Evolutionary conservation across 371 early-diverging fungal genomes (phyloP), one percentile per base, ranked within the genome.

Genomic region (Cokeromyces recurvatus): DNA sequence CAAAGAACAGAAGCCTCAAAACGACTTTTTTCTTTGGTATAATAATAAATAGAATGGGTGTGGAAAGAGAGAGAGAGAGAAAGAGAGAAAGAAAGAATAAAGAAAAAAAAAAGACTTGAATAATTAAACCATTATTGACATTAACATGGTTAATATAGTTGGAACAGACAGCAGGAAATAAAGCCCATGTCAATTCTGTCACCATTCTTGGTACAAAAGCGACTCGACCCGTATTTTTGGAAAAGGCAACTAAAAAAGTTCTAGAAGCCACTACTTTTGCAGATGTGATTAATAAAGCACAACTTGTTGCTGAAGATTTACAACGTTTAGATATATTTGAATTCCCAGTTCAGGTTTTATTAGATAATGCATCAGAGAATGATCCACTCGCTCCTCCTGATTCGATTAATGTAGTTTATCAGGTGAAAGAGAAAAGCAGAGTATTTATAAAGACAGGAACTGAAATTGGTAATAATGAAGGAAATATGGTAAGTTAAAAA

Each of bases 391-490:
- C 73, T 17, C 75, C 71, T 16, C 74, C 63, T 42, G 77, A 71
- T 19, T 68, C 71, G 1, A 75, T 90, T 25, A 82, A 88, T 55
- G 81, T 92, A 5, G 71, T 78, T 4, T 69, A 91, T 40, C 65
- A 63, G 25, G 81, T 91, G 48, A 73, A 79, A 48, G 91, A 91
- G 48, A 69, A 75, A 34, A 78, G 81, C 36, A 70, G 91, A 38
- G 54, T 89, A 11, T 81, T 69, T 62, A 72, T 89, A 46, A 80
- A 74, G 54, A 92, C 91, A 16, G 91, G 90, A 23, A 89, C 91
- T 5, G 89, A 89, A 37, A 76, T 92, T 27, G 89, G 89, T 23
- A 86, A 84, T 42, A 78, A 85, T 47, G 93, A 91, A 65, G 91
- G 89, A 43, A 85, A 74, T 48, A 73, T 87, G 84, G 89, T 86